A percentile compares a stretch with the other conserved stretches of the same genome.
phyloP scores from a whole-genome alignment of 768 basidiomycete genomes.

The Lentinula sp. region DNA sequence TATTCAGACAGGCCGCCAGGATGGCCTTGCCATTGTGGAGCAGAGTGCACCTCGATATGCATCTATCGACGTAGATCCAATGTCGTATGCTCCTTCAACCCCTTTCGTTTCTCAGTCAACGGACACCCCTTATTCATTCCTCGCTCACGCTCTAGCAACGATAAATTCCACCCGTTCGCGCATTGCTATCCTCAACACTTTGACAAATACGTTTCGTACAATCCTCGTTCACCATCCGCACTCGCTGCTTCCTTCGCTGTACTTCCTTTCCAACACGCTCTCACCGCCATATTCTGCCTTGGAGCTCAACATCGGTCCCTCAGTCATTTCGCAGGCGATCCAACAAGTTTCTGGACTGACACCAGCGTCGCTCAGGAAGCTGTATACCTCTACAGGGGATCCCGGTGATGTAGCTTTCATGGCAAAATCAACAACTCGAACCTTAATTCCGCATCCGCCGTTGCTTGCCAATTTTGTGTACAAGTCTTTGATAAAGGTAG shows the following conservation, averaged over 20 bases:
- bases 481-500: slow-evolving; percentile 58
- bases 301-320: slow-evolving; percentile 65
- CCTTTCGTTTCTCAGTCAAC: slow-evolving; percentile 35
- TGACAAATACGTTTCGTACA: slow-evolving; percentile 71
- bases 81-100: slow-evolving; percentile 32
- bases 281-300: slow-evolving; percentile 67
- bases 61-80: slow-evolving; percentile 44
- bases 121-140: slow-evolving; percentile 61
- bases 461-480: slow-evolving; percentile 64
- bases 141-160: slow-evolving; percentile 55
- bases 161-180: slow-evolving; percentile 68
- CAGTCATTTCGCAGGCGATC: slow-evolving; percentile 64
- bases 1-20: not conserved
- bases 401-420: slow-evolving; percentile 84
- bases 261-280: slow-evolving; percentile 78
- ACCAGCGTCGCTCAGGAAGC: slow-evolving; percentile 45
- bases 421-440: slow-evolving; percentile 72
- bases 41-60: slow-evolving; percentile 12
- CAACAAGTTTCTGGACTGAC: slow-evolving; percentile 67
- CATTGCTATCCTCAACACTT: slow-evolving; percentile 56
- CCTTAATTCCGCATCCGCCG: slow-evolving; percentile 66
- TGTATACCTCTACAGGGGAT: slow-evolving; percentile 76
- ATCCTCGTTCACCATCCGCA: slow-evolving; percentile 59
- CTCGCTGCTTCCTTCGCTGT: slow-evolving; percentile 71
- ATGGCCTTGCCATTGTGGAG: not conserved